A percentile compares a stretch with the other conserved stretches of the same genome.
These are phyloP conservation scores for Trametopsis cervina DNA, from an alignment of 768 basidiomycete genomes.

Conservation along the genomic window DNA sequence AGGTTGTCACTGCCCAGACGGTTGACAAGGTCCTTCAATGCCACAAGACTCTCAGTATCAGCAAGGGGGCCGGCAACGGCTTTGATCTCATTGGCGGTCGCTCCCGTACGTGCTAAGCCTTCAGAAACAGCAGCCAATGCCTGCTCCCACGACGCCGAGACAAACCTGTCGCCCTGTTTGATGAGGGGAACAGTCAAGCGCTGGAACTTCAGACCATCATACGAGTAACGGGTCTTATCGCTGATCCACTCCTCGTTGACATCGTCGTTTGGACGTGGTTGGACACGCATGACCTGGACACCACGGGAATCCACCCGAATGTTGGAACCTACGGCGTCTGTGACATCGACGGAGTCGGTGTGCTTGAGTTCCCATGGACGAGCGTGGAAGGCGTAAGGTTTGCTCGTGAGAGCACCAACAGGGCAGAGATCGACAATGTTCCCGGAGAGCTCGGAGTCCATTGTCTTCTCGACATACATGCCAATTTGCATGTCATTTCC, in stretches of 20 bases:
- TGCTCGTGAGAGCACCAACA: conserved; percentile 96
- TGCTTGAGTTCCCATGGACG: conserved; percentile 98
- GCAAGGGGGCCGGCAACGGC: conserved; percentile 90
- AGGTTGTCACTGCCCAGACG: conserved; percentile 94
- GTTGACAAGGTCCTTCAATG: conserved; percentile 90
- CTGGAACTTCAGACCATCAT: conserved; percentile 94
- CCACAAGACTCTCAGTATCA: conserved; percentile 90
- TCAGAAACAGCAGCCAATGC: conserved; percentile 71
- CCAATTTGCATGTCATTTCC: conserved; percentile 99
- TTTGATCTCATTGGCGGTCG: conserved; percentile 88
- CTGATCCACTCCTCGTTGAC: conserved; percentile 99
- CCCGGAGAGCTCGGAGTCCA: conserved; percentile 96
- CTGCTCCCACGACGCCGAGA: conserved; percentile 85
- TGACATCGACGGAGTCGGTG: conserved; percentile 92
- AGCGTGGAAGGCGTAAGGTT: conserved; percentile 97
- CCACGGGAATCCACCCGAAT: conserved; percentile 95
- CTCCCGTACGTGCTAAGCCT: conserved; percentile 77
- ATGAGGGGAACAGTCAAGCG: conserved; percentile 88
- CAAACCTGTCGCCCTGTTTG: conserved; percentile 89
- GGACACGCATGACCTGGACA: conserved; percentile 94
- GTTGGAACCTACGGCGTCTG: conserved; percentile 94
- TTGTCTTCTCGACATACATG: conserved; percentile 95
- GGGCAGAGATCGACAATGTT: conserved; percentile 97
- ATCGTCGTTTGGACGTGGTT: conserved; percentile 94
- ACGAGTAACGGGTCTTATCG: conserved; percentile 97